phyloP scores from a whole-genome alignment of 2,329 filamentous ascomycete genomes.

The Xylariaceae sp. region DNA sequence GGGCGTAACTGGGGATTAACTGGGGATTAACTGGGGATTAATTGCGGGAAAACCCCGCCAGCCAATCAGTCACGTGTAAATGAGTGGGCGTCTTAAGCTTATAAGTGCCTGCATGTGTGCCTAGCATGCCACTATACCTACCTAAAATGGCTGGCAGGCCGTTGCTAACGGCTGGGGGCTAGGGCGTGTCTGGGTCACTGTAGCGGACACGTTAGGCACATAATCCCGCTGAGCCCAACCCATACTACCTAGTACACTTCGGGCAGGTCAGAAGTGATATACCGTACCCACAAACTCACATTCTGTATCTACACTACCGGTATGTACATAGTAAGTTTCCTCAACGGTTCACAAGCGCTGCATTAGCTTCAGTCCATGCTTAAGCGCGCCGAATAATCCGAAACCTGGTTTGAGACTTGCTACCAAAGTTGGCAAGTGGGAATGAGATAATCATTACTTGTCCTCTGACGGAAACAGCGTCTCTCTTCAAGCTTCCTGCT shows the following conservation, averaged over 20 bases:
- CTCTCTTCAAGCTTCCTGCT: neutral
- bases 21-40: constrained; percentile 22
- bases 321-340: no score
- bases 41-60: constrained; percentile 20
- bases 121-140: neutral
- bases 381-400: constrained; percentile 9
- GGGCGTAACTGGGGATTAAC: neutral
- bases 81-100: constrained; percentile 7
- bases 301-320: no score
- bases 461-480: constrained; percentile 4
- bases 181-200: neutral
- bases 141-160: no score
- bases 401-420: neutral
- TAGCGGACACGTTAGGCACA: no score
- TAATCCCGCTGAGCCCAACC: no score
- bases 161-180: no score
- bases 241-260: no score
- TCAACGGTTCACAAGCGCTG: neutral
- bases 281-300: no score
- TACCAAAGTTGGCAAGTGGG: neutral
- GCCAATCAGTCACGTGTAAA: constrained; percentile 16
- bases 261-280: no score
- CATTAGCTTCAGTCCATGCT: neutral
- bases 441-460: neutral
- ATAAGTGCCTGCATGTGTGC: neutral